Evolutionary conservation across 495 filamentous ascomycete genomes (phyloP), one percentile per base, ranked within the genome.

Genomic region (Penicillium bialowiezense): DNA sequence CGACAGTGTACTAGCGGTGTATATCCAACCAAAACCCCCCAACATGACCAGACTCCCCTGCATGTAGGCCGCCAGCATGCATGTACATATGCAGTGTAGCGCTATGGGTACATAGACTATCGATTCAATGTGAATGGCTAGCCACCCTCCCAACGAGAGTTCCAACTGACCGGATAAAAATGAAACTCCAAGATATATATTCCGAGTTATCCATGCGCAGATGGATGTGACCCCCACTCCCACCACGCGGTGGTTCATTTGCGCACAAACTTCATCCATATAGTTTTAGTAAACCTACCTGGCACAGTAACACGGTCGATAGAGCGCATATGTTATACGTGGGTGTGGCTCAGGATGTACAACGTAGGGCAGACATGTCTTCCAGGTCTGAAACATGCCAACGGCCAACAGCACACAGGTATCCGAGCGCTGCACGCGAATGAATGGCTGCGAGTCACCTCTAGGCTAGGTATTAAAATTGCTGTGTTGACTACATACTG

Each of bases 321-420:
- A 28, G 3, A 32, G 12, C 29, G 12, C 12, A 32, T 32, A 32
- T 32, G 29, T 12, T 32, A 32, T 13, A 32, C 29, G 35, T 40
- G 42, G 34, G 48, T 54, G 38, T 42, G 36, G 29, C 10, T 32
- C 5, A 47, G 45, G 43, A 26, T 58, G 36, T 57, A 32, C 41
- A 26, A 20, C 44, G 41, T 3, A 3, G 8, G 23, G 8, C 23
- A 26, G 23, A 26, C 8, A 26, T 32, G 5, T 13, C 9, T 13
- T 21, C 12, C 5, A 6, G n/a, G 24, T 47, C 45, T 45, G 49
- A 50, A 52, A 59, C 53, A 46, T 40, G 19, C 53, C 48, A 56
- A 60, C 50, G 35, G 33, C 42, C 32, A 44, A 32, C 29, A 33
- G 37, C n/a, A 54, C 38, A 44, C 33, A n/a, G 9, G 32, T 36